These are phyloP conservation scores for Diaporthe capsici DNA, from an alignment of 2,329 filamentous ascomycete species.

Conservation along the genomic window DNA sequence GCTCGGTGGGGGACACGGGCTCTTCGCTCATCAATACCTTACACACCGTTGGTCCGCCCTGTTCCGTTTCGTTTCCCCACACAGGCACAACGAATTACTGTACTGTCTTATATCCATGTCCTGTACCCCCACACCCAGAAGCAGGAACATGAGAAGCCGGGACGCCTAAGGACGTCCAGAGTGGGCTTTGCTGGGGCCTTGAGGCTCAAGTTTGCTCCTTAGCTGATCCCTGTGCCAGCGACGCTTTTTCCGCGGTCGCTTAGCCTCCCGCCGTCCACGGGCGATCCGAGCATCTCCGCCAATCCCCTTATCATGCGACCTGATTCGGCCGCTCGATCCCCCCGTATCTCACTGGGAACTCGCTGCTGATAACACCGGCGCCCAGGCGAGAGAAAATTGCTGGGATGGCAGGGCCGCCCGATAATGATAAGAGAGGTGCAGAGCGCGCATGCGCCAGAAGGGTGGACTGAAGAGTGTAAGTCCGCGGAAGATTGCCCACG, in stretches of 20 bases:
- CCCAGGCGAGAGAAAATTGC: not conserved
- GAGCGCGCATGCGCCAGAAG: too few species aligned
- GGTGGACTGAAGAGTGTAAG: not conserved
- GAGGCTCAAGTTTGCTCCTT: constrained; percentile 4
- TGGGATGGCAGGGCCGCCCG: constrained; percentile 3
- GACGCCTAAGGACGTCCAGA: not conserved
- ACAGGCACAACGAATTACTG: too few species aligned
- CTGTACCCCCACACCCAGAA: constrained; percentile 15
- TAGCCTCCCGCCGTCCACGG: constrained; percentile 2
- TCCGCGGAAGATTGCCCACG: constrained; percentile 15
- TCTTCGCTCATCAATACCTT: not conserved
- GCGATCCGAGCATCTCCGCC: constrained; percentile 33
- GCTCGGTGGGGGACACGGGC: not conserved
- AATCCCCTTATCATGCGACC: constrained; percentile 33
- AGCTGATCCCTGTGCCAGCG: constrained; percentile 6
- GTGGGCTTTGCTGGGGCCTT: constrained; percentile 9
- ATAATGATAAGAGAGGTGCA: not conserved
- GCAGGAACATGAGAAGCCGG: constrained; percentile 6
- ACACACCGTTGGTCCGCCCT: constrained; percentile 7
- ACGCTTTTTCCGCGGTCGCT: constrained; percentile 13
- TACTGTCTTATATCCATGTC: not conserved
- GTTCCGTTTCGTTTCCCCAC: too few species aligned
- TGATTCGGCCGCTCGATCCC: constrained; percentile 20
- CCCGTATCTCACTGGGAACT: not conserved
- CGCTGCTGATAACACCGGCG: constrained; percentile 23